Base-by-base conservation (phyloP, 768 basidiomycete genomes). In the Boletus vinaceobasis region DNA sequence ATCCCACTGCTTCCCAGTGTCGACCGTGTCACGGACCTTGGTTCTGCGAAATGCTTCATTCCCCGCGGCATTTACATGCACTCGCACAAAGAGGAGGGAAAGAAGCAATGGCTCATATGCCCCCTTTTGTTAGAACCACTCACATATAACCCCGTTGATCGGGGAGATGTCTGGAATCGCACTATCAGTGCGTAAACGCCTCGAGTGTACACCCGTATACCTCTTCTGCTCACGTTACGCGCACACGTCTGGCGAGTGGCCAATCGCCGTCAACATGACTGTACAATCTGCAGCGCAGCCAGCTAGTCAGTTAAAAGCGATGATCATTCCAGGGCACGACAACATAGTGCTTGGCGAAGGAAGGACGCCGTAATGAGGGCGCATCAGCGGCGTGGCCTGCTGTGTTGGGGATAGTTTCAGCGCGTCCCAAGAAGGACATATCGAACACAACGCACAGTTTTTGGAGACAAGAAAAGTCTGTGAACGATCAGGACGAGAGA, bases 331-430 rank as follows among this genome's bases (percentile, higher is more conserved):
- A 43, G 15, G 48, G 53, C 43, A 66, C 38, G 35, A 55, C 48
- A 54, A 47, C 50, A 31, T 31, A 23, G 23, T 29, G 14, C n/a
- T 58, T 57, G 35, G 55, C 58, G 65, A 56, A 35, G 56, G 52
- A 63, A 65, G 58, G 46, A 46, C 52, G 69, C 61, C 67, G 67
- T 61, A 69, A 66, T 33, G 29, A 52, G 57, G 65, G 68, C 70
- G 70, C 70, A 71, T 70, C 68, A 70, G 39, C 68, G 53, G 68
- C 70, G 60, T 66, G 70, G 56, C 56, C 50, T 58, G 10, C 60
- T 55, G 53, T 5, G 50, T 55, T 62, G 53, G 57, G 63, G 49
- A 59, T 52, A 45, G 38, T 33, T 26, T 21, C 33, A 55, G 43
- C 44, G 36, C 38, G 21, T 53, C 60, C 65, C 36, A 60, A 64